A percentile compares a stretch with the other conserved stretches of the same genome.
Evolutionary conservation across 495 filamentous ascomycete genomes (phyloP).

Genomic region (Neurospora intermedia): DNA sequence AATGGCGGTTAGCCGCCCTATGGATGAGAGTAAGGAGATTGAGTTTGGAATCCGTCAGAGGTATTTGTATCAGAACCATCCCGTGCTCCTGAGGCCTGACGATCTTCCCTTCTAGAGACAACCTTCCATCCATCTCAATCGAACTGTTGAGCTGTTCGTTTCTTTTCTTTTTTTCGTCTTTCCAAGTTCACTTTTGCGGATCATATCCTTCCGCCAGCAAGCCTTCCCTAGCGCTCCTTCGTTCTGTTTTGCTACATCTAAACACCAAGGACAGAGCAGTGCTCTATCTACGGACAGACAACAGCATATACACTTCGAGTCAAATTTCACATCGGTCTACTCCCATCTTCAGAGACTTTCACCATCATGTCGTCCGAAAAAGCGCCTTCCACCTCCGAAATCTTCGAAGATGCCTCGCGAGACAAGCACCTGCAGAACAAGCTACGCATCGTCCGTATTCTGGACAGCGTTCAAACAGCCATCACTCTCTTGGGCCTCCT

Average conservation of each 20-base stretch:
- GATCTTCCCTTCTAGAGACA: neutral
- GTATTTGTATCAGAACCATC: neutral
- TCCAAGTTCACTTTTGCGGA: neutral
- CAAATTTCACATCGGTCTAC: neutral
- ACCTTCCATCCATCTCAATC: neutral
- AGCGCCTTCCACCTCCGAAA: conserved; percentile 15
- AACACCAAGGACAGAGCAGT: neutral
- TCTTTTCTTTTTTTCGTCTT: neutral
- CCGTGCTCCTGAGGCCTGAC: neutral
- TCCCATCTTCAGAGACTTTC: neutral
- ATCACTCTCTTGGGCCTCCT: conserved; percentile 38
- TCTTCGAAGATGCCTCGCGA: conserved; percentile 27
- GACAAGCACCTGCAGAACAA: conserved; percentile 28
- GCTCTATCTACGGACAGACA: neutral
- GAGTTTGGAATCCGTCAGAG: neutral
- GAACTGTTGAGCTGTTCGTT: neutral
- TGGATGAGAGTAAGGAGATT: neutral
- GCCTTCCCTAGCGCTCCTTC: neutral
- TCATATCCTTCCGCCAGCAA: neutral
- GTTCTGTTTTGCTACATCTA: neutral
- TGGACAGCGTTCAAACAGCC: conserved; percentile 33
- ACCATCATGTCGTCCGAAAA: neutral
- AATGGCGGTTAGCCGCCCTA: neutral
- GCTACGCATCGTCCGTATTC: conserved; percentile 21
- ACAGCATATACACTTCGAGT: neutral